Conservation (phyloP, 2,329 filamentous ascomycete species). For the Fusarium secorum region DNA sequence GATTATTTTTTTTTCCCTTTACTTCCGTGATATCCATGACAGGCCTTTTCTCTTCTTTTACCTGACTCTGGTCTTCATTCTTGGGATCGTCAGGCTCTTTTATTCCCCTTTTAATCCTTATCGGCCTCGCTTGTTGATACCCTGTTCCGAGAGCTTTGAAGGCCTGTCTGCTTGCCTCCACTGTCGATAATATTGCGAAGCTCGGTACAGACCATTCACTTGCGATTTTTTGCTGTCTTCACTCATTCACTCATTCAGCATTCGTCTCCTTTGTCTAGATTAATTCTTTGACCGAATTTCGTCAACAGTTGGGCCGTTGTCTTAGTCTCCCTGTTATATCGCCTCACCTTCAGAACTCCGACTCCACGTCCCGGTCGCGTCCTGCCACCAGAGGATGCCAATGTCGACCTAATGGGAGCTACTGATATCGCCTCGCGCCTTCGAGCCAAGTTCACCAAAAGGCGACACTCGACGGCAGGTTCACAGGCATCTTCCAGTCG, state of each 20-base stretch:
- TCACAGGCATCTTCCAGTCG: conserved; percentile 48
- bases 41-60: not conserved
- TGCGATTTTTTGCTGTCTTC: conserved; percentile 2
- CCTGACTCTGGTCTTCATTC: conserved; percentile 2
- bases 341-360: conserved; percentile 1
- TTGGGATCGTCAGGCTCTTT: not conserved
- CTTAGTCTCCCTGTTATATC: conserved; percentile 20
- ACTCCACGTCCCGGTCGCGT: conserved; percentile 18
- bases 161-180: conserved; percentile 16
- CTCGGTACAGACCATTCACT: conserved; percentile 14
- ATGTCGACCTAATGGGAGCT: conserved; percentile 50
- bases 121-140: conserved; percentile 26
- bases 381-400: conserved; percentile 19
- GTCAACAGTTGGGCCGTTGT: conserved; percentile 4
- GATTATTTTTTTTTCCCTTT: not conserved
- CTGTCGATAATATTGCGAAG: conserved; percentile 30
- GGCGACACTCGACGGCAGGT: conserved; percentile 51
- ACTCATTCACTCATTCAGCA: conserved; percentile 4
- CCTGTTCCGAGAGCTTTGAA: conserved; percentile 10
- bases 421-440: conserved; percentile 56
- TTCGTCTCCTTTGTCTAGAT: conserved; percentile 11
- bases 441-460: conserved; percentile 55
- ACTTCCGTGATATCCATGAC: conserved; percentile 1
- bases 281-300: not conserved
- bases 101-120: conserved; percentile 20